Evolutionary conservation across 2,329 filamentous ascomycete genomes (phyloP), one percentile per base, ranked within the genome.

Genomic region (Penicillium sp.): DNA sequence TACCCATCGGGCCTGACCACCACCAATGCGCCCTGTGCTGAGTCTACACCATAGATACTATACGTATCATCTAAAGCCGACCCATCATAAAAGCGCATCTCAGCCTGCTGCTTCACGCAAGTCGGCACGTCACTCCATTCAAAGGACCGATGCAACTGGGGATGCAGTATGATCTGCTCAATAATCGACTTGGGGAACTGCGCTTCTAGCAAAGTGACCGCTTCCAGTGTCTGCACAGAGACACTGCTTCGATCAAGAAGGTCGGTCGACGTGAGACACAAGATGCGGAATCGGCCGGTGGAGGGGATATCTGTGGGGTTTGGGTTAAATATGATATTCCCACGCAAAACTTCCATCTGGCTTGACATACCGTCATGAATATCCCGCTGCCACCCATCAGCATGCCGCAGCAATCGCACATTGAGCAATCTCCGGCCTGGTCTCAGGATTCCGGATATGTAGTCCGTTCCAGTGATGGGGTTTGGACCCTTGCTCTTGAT

Each of bases 1-100:
- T 74, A 75, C 15, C 74, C 74, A 65, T 77, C 75, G 0, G 75
- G 75, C 35, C 75, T 65, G 2, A 77, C 58, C 10, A 73, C 69
- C n/a, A 68, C 67, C 46, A 75, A 40, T 12, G 68, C 72, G 9
- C 74, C 74, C 23, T 65, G 42, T 3, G 57, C 50, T 3, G 61
- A 50, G 49, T 69, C 57, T 5, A 77, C 72, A 0, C 75, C 75
- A 48, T 75, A 77, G 6, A 67, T 67, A 7, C 56, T 55, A 56
- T 76, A 76, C 0, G 69, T 69, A 57, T 76, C 69, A 17, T 72
- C 73, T 19, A 69, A 57, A 17, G 64, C 67, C 25, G 62, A 60
- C 2, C 72, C 69, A 51, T 67, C 66, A 53, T 74, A 69, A 47
- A 73, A 73, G 6, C 59, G 60, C 72, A 74, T 75, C 58, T 75